Conservation (phyloP, 2,329 filamentous ascomycete species). For the Blastomyces percursus region DNA sequence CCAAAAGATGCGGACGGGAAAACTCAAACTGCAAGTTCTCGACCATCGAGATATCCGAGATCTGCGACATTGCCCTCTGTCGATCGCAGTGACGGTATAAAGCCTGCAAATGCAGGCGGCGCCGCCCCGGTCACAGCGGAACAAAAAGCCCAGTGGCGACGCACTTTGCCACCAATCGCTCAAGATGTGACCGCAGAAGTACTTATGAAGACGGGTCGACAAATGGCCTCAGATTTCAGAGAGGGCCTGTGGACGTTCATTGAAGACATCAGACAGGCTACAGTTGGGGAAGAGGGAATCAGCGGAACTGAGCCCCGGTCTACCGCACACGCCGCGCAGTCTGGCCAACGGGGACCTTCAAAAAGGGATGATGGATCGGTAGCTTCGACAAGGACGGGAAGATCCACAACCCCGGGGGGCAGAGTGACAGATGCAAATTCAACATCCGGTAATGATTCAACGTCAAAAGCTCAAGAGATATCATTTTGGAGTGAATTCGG, state of each 20-base stretch:
- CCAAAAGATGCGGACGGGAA: conserved; percentile 13
- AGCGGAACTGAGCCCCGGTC: conserved; percentile 41
- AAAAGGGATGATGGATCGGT: conserved; percentile 24
- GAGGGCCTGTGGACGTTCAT: conserved; percentile 88
- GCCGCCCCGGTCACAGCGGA: conserved; percentile 23
- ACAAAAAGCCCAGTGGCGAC: conserved; percentile 32
- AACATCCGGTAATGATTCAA: conserved; percentile 33
- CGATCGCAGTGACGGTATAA: conserved; percentile 21
- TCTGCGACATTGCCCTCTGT: conserved; percentile 33
- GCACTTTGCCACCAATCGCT: conserved; percentile 34
- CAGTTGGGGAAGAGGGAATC: conserved; percentile 84
- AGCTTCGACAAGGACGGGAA: conserved; percentile 17
- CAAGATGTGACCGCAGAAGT: conserved; percentile 31
- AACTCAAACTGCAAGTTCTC: conserved; percentile 16
- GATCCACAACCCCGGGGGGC: conserved; percentile 20
- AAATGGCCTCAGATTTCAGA: conserved; percentile 80
- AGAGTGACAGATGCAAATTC: conserved; percentile 17
- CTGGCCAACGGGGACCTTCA: conserved; percentile 21
- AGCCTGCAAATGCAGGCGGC: conserved; percentile 13
- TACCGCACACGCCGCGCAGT: conserved; percentile 22
- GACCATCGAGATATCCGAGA: conserved; percentile 28
- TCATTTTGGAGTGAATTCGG: conserved; percentile 44
- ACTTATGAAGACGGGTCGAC: conserved; percentile 52
- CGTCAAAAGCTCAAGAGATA: conserved; percentile 32
- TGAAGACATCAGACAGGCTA: conserved; percentile 89